Base-by-base conservation (phyloP, 2,329 filamentous ascomycete genomes). In the Fusarium sp. region DNA sequence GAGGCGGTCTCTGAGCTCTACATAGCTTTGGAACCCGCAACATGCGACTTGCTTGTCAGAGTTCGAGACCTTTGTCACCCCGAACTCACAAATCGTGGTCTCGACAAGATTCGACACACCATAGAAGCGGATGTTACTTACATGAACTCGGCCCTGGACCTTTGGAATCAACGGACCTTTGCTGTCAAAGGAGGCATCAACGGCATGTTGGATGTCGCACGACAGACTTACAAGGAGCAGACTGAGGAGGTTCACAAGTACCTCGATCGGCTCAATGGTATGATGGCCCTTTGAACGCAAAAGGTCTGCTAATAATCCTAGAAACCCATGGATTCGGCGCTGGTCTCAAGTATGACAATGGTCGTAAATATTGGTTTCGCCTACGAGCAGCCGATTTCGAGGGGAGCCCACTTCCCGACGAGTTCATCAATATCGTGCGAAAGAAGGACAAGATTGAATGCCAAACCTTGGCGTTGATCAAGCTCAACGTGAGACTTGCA, bases 121-220 rank as follows among this genome's bases (percentile, higher is more conserved):
- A 92, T 99, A 75, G 97, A 98, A 73, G 89, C 93, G 10, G 94
- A 98, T 80, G 94, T 95, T 0, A 89, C 88, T 0, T 97, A 93
- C 76, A 93, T 94, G 68, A 94, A 89, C 56, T 91, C 92, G 24
- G 93, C 97, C 0, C 87, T 98, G 6, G 96, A 98, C 71, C 86
- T 98, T 66, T 90, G 95, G 16, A 97, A 98, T 71, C 96, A 98
- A 80, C 88, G 96, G 72, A 94, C 93, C 1, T 98, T 97, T 84
- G 96, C 96, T 24, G 92, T 98, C 35, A 97, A 93, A 84, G 91
- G 94, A 54, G 94, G 94, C 1, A 91, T 97, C 48, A 95, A 94
- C 76, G 94, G 94, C 3, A 89, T 98, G 66, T 89, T 98, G 5
- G 96, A 98, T 82, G 93, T 98, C 41, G 94, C 95, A 37, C 90